phyloP scores from a whole-genome alignment of 2,329 filamentous ascomycete genomes.

The Ilyonectria destructans region DNA sequence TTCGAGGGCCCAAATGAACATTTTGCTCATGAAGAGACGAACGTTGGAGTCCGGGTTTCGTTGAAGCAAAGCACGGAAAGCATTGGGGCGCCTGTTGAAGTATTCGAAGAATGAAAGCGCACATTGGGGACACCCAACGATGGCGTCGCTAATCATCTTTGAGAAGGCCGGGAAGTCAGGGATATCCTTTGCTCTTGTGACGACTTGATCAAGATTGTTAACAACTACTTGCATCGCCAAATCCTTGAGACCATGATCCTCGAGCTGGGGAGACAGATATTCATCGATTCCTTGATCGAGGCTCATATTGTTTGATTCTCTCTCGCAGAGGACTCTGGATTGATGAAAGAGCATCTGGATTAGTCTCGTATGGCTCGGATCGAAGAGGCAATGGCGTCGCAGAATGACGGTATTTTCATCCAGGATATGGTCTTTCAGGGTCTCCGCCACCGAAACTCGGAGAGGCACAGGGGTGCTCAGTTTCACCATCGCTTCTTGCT shows the following conservation, averaged over 20 bases:
- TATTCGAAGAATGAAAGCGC: constrained; percentile 75
- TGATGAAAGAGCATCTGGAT: constrained; percentile 74
- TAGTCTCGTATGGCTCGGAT: constrained; percentile 79
- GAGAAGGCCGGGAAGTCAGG: constrained; percentile 74
- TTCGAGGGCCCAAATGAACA: constrained; percentile 69
- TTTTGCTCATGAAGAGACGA: constrained; percentile 66
- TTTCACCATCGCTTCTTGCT: constrained; percentile 62
- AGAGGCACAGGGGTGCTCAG: constrained; percentile 54
- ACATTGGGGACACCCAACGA: constrained; percentile 66
- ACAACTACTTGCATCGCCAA: constrained; percentile 71
- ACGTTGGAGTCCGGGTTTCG: constrained; percentile 71
- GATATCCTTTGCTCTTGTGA: constrained; percentile 79
- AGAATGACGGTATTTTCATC: constrained; percentile 82
- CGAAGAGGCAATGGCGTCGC: constrained; percentile 85
- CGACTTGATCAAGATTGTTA: constrained; percentile 82
- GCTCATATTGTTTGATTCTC: constrained; percentile 3
- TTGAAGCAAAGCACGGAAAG: constrained; percentile 77
- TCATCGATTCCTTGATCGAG: constrained; percentile 24
- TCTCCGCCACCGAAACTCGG: constrained; percentile 62
- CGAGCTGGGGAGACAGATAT: constrained; percentile 22
- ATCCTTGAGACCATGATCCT: constrained; percentile 58
- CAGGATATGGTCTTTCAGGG: constrained; percentile 73
- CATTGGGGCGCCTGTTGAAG: constrained; percentile 68
- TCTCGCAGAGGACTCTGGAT: constrained; percentile 64
- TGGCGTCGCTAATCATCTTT: constrained; percentile 63